These are phyloP conservation scores for Colletotrichum sidae DNA, from an alignment of 2,329 filamentous ascomycete genomes.

Conservation along the genomic window DNA sequence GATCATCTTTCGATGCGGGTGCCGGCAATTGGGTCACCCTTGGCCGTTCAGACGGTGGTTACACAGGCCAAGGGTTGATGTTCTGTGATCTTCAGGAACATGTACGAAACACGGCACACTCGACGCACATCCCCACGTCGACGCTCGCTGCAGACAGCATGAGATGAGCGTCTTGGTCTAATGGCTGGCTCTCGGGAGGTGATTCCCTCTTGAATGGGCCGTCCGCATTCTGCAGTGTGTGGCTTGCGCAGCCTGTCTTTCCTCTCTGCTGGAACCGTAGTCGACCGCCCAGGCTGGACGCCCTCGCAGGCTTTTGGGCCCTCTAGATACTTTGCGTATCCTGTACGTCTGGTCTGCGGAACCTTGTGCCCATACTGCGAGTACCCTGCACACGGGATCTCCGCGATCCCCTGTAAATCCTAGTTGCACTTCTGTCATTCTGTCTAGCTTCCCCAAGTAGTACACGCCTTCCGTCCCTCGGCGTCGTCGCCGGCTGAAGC, in stretches of 20 bases:
- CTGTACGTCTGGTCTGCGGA: background rate
- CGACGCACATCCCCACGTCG: background rate
- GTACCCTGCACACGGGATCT: background rate
- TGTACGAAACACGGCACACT: background rate
- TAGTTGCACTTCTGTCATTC: background rate
- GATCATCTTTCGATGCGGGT: slow-evolving; percentile 4
- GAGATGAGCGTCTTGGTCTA: background rate
- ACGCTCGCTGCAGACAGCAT: background rate
- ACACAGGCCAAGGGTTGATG: background rate
- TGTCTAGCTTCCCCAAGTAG: slow-evolving; percentile 1
- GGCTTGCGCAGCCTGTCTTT: slow-evolving; percentile 8
- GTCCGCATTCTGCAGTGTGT: slow-evolving; percentile 21
- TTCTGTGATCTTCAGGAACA: background rate
- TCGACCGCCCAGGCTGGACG: background rate
- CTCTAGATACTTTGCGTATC: background rate
- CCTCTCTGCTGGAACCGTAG: background rate
- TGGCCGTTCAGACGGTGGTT: background rate
- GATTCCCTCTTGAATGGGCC: background rate
- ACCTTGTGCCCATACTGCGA: background rate
- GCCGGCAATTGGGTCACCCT: background rate
- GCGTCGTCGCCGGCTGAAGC: background rate
- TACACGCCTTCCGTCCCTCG: slow-evolving; percentile 11
- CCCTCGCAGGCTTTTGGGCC: slow-evolving; percentile 11
- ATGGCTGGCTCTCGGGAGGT: slow-evolving; percentile 2
- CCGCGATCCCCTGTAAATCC: slow-evolving; percentile 17